Conservation (phyloP, 441 rosid species). For the Dalechampia spathulata region DNA sequence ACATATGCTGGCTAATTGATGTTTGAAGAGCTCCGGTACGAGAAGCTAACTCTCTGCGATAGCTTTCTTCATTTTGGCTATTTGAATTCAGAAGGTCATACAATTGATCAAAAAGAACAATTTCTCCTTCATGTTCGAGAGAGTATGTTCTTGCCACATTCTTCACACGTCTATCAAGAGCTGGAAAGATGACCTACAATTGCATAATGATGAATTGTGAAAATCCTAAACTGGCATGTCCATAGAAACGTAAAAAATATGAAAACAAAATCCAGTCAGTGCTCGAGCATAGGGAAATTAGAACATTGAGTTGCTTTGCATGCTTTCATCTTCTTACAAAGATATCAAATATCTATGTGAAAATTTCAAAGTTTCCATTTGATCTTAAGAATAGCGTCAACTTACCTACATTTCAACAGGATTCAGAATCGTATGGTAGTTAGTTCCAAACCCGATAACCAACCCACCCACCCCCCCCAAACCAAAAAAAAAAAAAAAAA, state of each 20-base stretch:
- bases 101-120: conserved; percentile 70
- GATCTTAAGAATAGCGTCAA: background rate
- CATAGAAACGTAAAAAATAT: background rate
- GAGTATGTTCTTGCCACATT: conserved; percentile 90
- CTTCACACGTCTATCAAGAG: conserved; percentile 88
- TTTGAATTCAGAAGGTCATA: conserved; percentile 62
- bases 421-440: too few species aligned
- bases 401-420: too few species aligned
- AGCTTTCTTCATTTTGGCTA: conserved; percentile 49
- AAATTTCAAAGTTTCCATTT: background rate
- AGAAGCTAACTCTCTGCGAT: conserved; percentile 70
- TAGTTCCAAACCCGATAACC: too few species aligned
- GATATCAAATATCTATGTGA: background rate
- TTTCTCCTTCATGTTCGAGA: conserved; percentile 86
- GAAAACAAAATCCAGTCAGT: too few species aligned
- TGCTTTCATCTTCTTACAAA: background rate
- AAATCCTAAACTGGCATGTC: background rate
- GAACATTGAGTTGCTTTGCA: background rate
- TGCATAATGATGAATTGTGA: conserved; percentile 13
- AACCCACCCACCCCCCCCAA: too few species aligned
- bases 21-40: conserved; percentile 87
- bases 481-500: too few species aligned
- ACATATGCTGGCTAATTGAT: conserved; percentile 90
- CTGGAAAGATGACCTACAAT: conserved; percentile 79
- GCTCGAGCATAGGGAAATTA: too few species aligned